phyloP scores from a whole-genome alignment of 495 filamentous ascomycete species.

The Achaetomiella virescens region DNA sequence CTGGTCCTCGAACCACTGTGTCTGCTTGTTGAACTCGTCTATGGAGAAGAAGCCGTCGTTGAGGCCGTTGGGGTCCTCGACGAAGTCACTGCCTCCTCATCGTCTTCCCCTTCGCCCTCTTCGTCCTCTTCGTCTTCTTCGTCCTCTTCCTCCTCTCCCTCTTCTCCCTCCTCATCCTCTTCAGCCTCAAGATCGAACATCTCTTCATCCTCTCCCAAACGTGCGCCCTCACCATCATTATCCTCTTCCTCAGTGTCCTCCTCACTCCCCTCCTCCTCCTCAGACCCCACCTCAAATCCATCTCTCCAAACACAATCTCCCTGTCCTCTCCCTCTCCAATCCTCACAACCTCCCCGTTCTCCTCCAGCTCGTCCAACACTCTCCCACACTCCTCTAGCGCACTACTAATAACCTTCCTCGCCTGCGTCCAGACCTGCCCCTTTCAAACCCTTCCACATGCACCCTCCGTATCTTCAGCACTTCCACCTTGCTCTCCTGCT shows the following conservation, averaged over 20 bases:
- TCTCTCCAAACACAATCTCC: conserved; percentile 40
- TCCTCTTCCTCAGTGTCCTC: conserved; percentile 24
- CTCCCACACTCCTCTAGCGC: conserved; percentile 39
- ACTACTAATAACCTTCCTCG: conserved; percentile 63
- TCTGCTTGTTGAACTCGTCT: conserved; percentile 92
- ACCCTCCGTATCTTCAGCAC: conserved; percentile 67
- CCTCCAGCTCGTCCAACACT: conserved; percentile 44
- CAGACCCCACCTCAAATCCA: conserved; percentile 42
- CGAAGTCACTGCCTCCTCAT: conserved; percentile 35
- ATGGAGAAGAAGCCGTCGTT: conserved; percentile 99
- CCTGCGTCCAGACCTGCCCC: conserved; percentile 92
- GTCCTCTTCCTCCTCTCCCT: conserved; percentile 22
- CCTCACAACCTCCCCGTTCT: conserved; percentile 28
- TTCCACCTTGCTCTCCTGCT: conserved; percentile 26
- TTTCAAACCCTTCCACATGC: conserved; percentile 80
- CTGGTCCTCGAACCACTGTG: conserved; percentile 76
- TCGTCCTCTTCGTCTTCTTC: conserved; percentile 25
- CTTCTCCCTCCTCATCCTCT: conserved; percentile 21
- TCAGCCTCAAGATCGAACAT: conserved; percentile 21
- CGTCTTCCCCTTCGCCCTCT: conserved; percentile 27
- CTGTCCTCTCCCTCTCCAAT: conserved; percentile 20
- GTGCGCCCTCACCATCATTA: conserved; percentile 39
- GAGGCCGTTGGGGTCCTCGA: conserved; percentile 51
- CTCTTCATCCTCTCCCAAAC: conserved; percentile 35
- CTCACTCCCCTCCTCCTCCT: conserved; percentile 16